These are phyloP conservation scores for Pseudoneurospora amorphoporcata DNA, from an alignment of 495 filamentous ascomycete genomes.

Conservation along the genomic window DNA sequence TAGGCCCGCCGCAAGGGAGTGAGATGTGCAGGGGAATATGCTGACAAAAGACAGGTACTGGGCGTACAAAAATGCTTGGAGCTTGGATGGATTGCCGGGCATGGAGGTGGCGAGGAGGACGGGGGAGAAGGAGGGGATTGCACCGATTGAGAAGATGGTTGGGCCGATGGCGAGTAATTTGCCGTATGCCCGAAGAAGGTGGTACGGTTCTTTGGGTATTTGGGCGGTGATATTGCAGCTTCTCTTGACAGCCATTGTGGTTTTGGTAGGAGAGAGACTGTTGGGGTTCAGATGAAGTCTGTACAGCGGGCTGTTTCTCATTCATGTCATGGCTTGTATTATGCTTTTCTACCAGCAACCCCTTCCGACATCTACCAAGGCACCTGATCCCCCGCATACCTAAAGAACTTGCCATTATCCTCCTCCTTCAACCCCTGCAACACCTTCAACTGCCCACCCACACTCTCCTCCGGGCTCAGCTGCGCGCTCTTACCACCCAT, in stretches of 20 bases:
- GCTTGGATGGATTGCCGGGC: constrained; percentile 44
- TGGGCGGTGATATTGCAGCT: not conserved
- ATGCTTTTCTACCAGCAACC: not conserved
- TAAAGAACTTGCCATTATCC: constrained; percentile 28
- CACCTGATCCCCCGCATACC: constrained; percentile 10
- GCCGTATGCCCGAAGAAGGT: not conserved
- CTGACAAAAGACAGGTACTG: constrained; percentile 34
- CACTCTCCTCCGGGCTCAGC: constrained; percentile 35
- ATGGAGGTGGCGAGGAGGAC: constrained; percentile 32
- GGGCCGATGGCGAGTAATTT: constrained; percentile 18
- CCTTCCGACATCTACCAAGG: constrained; percentile 18
- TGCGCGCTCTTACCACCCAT: constrained; percentile 46
- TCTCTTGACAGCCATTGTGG: not conserved
- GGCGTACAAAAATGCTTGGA: constrained; percentile 44
- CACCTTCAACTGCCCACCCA: constrained; percentile 24
- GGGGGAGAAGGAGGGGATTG: constrained; percentile 30
- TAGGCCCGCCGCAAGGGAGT: constrained; percentile 9
- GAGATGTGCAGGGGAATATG: not conserved
- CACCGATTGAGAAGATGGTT: constrained; percentile 43
- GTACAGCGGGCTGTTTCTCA: not conserved
- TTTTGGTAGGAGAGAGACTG: not conserved
- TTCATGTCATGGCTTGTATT: too few species aligned
- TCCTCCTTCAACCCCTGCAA: constrained; percentile 23
- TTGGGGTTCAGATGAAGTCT: not conserved
- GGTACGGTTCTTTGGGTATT: not conserved